phyloP scores from a whole-genome alignment of 202 grass and related monocot genomes.

The Panicum hallii region DNA sequence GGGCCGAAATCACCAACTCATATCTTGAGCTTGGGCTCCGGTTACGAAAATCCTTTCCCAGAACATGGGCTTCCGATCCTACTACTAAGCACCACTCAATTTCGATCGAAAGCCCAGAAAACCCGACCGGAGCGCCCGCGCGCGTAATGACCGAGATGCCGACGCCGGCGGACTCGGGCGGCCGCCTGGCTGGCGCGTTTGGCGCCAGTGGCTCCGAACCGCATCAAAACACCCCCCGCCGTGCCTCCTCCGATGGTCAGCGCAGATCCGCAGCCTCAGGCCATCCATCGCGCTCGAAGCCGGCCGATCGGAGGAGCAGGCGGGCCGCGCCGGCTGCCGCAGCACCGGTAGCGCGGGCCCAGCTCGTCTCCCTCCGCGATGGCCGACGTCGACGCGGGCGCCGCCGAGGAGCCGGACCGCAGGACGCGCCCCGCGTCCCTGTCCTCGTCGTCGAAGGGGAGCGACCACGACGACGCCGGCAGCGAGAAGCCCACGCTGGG shows the following conservation, averaged over 20 bases:
- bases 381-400: neutral
- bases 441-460: too few relatives aligned
- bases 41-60: neutral
- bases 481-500: neutral
- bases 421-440: constrained; percentile 3
- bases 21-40: neutral
- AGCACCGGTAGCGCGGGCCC: constrained; percentile 40
- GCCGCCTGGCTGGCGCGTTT: too few relatives aligned
- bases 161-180: too few relatives aligned
- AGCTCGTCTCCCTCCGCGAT: constrained; percentile 48
- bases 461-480: neutral
- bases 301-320: constrained; percentile 19
- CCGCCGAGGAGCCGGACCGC: neutral
- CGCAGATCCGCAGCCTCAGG: constrained; percentile 10
- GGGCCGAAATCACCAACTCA: neutral
- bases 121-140: too few relatives aligned
- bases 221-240: constrained; percentile 33
- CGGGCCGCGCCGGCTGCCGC: constrained; percentile 38
- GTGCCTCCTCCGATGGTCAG: constrained; percentile 30
- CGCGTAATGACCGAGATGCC: too few relatives aligned
- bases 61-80: too few relatives aligned
- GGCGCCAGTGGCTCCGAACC: too few relatives aligned
- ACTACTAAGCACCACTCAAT: too few relatives aligned
- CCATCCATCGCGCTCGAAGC: neutral
- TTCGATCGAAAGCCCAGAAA: too few relatives aligned